Evolutionary conservation across 1,139 yeast species (phyloP), one percentile per base, ranked within the genome.

Genomic region (Candida frijolesensis): DNA sequence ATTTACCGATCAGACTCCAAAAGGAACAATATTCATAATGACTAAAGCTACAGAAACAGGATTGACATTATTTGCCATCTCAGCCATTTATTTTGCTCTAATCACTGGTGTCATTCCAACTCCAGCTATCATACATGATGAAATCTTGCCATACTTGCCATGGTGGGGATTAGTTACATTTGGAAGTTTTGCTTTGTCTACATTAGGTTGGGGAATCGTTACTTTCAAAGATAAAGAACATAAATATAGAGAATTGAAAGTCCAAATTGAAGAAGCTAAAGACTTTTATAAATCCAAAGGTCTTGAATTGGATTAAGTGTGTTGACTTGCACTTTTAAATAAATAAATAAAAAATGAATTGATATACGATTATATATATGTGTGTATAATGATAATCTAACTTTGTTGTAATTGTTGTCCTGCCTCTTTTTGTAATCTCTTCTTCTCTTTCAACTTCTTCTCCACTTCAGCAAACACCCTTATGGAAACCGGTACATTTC

Each of bases 401-500:
- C 10, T 16, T 37, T 18, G 41, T 37, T 37, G 41, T 18, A 37
- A 18, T 37, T 37, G 27, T 18, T 32, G 34, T 32, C 11, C 12
- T 34, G n/a, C 18, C 15, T n/a, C 8, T 34, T 34, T 14, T 34
- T 35, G 37, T 38, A 25, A 14, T 22, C 42, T 53, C 50, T 54
- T 56, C 55, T 70, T 76, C 47, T 72, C 70, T 57, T 84, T 84
- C 62, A 87, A 70, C 60, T 74, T 76, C 71, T 84, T 82, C 66
- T 92, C 97, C 48, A 89, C 82, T 60, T 87, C 87, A 3, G 96
- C 90, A 72, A 92, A 92, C 2, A 84, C 97, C 53, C 82, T 78
- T 55, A 92, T 84, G 33, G 88, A 83, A 12, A 86, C 77, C 12
- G 96, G 96, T 43, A 90, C 84, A 47, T 80, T 85, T 5, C 77